Evolutionary conservation across 2,329 filamentous ascomycete species (phyloP).

Genomic region (Pezicula radicicola): DNA sequence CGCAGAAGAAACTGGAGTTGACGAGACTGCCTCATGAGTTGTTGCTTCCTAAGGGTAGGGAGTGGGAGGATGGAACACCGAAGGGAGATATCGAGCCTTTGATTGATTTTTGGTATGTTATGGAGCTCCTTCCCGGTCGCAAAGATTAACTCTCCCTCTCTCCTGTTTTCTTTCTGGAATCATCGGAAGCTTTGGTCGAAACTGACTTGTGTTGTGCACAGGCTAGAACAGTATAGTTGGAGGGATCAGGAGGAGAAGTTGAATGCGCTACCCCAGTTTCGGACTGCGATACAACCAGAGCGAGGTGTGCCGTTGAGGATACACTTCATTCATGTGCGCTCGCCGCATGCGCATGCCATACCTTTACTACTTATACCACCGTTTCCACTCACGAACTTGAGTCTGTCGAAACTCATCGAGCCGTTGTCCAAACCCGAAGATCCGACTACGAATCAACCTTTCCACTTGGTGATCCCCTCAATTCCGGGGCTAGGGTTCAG

Average conservation of each 20-base stretch:
- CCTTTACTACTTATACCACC: slow-evolving; percentile 64
- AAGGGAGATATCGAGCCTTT: slow-evolving; percentile 61
- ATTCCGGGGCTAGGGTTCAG: slow-evolving; percentile 67
- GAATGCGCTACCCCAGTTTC: slow-evolving; percentile 63
- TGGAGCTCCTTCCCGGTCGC: background rate
- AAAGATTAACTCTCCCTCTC: no score
- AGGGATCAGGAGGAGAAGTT: slow-evolving; percentile 53
- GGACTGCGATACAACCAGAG: slow-evolving; percentile 45
- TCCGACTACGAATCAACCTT: slow-evolving; percentile 43
- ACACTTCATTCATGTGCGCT: slow-evolving; percentile 63
- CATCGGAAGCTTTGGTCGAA: background rate
- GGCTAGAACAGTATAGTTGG: slow-evolving; percentile 67
- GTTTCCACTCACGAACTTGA: slow-evolving; percentile 63
- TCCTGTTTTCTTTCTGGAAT: no score
- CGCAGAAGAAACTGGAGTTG: slow-evolving; percentile 63
- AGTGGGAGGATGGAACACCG: slow-evolving; percentile 51
- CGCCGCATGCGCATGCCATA: slow-evolving; percentile 49
- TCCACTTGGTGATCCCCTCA: slow-evolving; percentile 65
- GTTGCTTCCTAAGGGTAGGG: slow-evolving; percentile 40
- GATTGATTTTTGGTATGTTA: slow-evolving; percentile 59
- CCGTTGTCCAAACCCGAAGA: slow-evolving; percentile 51
- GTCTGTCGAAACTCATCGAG: slow-evolving; percentile 52
- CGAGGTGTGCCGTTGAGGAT: slow-evolving; percentile 42
- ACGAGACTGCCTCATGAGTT: slow-evolving; percentile 61
- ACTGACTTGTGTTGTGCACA: slow-evolving; percentile 24